These are phyloP conservation scores for Talaromyces rugulosus DNA, from an alignment of 2,329 filamentous ascomycete genomes.

Conservation along the genomic window DNA sequence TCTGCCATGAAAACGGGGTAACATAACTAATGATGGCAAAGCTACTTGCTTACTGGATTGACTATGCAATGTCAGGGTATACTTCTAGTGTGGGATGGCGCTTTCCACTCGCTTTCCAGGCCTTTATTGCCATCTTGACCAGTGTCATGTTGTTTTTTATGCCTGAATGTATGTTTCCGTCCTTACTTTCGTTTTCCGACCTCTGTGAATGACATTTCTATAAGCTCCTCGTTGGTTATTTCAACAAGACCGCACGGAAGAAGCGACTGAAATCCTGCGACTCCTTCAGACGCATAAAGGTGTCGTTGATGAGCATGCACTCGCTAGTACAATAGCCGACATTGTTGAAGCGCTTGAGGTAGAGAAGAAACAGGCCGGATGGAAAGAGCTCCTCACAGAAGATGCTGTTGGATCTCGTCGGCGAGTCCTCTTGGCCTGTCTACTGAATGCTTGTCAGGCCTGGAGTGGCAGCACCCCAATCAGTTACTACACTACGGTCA, in stretches of 20 bases:
- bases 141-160: constrained; percentile 17
- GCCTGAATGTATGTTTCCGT: constrained; percentile 18
- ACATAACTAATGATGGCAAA: background rate
- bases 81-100: constrained; percentile 24
- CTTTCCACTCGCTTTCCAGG: constrained; percentile 16
- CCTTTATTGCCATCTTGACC: constrained; percentile 15
- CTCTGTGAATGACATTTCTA: background rate
- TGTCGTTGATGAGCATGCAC: constrained; percentile 16
- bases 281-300: constrained; percentile 14
- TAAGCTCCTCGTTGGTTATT: constrained; percentile 22
- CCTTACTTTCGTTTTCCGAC: too few species aligned
- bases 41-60: constrained; percentile 17
- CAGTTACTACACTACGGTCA: constrained; percentile 25
- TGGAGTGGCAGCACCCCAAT: constrained; percentile 24
- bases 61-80: constrained; percentile 23
- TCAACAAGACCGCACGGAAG: constrained; percentile 14
- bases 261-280: constrained; percentile 19
- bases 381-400: constrained; percentile 16
- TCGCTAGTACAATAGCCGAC: constrained; percentile 14
- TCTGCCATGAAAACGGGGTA: too few species aligned
- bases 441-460: constrained; percentile 18
- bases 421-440: constrained; percentile 14
- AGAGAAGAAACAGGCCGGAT: constrained; percentile 15
- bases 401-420: constrained; percentile 13
- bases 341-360: constrained; percentile 12